Percentiles rank a stretch among this genome's conserved stretches.
These are phyloP conservation scores for Penicillium bovifimosum DNA, from an alignment of 495 filamentous ascomycete genomes.

Conservation along the genomic window DNA sequence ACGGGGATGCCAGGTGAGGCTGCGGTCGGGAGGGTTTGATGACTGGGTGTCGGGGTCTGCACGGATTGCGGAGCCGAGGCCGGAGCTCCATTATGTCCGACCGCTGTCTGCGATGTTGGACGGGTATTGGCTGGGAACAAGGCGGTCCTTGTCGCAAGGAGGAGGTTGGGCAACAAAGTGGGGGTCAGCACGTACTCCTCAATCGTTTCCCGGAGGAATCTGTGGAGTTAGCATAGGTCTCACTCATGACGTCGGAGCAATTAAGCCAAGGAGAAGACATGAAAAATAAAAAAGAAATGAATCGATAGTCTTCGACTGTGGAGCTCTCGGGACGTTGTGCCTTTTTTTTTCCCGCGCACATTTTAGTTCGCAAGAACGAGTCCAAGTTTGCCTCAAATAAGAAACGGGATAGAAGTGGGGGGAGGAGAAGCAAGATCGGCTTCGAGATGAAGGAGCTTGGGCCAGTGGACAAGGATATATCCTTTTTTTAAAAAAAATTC, in stretches of 20 bases:
- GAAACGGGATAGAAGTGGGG: slow-evolving; percentile 18
- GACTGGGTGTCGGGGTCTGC: slow-evolving; percentile 20
- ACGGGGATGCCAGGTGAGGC: background rate
- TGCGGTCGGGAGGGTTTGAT: slow-evolving; percentile 10
- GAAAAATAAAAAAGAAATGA: slow-evolving; percentile 7
- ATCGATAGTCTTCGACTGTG: slow-evolving; percentile 18
- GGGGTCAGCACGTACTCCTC: slow-evolving; percentile 59
- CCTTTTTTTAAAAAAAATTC: too few species aligned
- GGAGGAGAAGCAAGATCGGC: slow-evolving; percentile 27
- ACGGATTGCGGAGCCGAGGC: slow-evolving; percentile 29
- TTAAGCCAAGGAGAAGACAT: slow-evolving; percentile 2
- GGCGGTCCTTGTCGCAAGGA: slow-evolving; percentile 63
- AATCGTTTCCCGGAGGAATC: slow-evolving; percentile 70
- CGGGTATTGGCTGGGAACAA: slow-evolving; percentile 76
- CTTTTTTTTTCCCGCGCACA: slow-evolving; percentile 1
- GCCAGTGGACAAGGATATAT: slow-evolving; percentile 25
- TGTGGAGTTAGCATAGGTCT: slow-evolving; percentile 37
- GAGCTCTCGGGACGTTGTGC: slow-evolving; percentile 17
- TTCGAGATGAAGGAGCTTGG: slow-evolving; percentile 33
- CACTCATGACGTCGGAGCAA: slow-evolving; percentile 19
- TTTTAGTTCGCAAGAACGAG: slow-evolving; percentile 7
- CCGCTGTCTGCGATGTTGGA: slow-evolving; percentile 22
- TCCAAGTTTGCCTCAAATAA: slow-evolving; percentile 12
- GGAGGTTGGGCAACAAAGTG: slow-evolving; percentile 63
- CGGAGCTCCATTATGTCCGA: slow-evolving; percentile 18